Percentiles rank a stretch among this genome's conserved stretches.
Evolutionary conservation across 2,329 filamentous ascomycete genomes (phyloP).

Genomic region (Tolypocladium cylindrosporum): DNA sequence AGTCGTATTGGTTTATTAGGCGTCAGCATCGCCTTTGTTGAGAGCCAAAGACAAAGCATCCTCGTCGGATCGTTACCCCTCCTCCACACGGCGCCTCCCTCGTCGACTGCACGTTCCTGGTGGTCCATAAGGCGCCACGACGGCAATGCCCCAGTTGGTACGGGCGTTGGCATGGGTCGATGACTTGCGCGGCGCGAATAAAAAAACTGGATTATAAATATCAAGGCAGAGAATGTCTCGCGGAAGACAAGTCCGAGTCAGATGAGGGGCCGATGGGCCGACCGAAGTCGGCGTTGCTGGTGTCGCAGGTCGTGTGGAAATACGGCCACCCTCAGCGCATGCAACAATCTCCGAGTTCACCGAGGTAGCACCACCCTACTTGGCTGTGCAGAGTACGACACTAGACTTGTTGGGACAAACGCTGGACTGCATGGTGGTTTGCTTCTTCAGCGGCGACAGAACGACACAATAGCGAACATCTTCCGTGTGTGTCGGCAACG

Average conservation of each 20-base stretch:
- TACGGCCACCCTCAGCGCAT: background rate
- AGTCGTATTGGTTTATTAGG: background rate
- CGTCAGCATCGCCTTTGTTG: background rate
- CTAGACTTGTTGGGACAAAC: background rate
- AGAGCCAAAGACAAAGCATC: background rate
- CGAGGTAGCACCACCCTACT: background rate
- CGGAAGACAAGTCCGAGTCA: background rate
- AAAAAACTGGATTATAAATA: background rate
- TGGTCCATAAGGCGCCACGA: background rate
- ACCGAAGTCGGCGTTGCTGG: background rate
- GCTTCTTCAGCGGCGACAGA: background rate
- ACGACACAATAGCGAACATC: too few species aligned
- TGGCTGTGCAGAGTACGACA: background rate
- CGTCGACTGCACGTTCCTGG: background rate
- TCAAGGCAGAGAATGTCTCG: background rate
- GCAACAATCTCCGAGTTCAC: background rate
- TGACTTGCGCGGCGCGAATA: background rate
- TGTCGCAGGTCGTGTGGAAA: background rate
- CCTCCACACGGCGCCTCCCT: background rate
- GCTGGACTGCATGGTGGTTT: background rate
- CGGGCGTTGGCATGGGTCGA: background rate
- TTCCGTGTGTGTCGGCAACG: too few species aligned
- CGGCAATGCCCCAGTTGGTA: background rate
- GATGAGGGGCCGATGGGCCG: background rate
- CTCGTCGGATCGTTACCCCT: background rate